These are phyloP conservation scores for Solanum hybrid DNA, from an alignment of 305 asterid genomes.

Conservation along the genomic window DNA sequence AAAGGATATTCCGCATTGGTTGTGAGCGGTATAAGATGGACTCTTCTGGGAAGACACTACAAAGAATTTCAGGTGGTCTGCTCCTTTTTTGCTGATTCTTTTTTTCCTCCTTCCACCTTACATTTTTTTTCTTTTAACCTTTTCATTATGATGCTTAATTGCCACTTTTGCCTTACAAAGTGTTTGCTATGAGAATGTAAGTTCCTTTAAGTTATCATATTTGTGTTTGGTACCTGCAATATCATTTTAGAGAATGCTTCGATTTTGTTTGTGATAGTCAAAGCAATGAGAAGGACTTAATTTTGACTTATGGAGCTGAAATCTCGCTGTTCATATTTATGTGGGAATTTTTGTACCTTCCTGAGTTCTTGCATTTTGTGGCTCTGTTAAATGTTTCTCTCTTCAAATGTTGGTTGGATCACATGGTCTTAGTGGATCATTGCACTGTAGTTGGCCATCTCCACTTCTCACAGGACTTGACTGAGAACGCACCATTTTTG, in stretches of 20 bases:
- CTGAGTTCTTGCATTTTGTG: neutral
- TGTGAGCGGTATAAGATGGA: constrained; percentile 94
- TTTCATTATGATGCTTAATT: neutral
- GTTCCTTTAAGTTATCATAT: neutral
- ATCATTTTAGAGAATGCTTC: neutral
- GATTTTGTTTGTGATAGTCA: neutral
- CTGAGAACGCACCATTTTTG: neutral
- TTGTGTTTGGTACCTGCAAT: neutral
- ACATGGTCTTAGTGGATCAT: neutral
- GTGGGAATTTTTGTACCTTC: neutral
- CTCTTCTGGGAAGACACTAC: constrained; percentile 71
- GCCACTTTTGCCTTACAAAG: neutral
- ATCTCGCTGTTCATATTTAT: neutral
- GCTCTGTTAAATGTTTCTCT: neutral
- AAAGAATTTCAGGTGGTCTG: constrained; percentile 68
- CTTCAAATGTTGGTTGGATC: neutral
- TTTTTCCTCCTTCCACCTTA: constrained; percentile 5
- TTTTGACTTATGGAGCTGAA: neutral
- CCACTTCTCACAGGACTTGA: neutral
- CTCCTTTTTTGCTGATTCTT: constrained; percentile 10
- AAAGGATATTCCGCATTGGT: constrained; percentile 84
- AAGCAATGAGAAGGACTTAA: neutral
- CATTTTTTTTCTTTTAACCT: neutral
- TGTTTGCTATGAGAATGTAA: neutral
- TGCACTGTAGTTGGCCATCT: neutral